Evolutionary conservation across 106 monocot species (phyloP).

Genomic region (Platanthera zijinensis): DNA sequence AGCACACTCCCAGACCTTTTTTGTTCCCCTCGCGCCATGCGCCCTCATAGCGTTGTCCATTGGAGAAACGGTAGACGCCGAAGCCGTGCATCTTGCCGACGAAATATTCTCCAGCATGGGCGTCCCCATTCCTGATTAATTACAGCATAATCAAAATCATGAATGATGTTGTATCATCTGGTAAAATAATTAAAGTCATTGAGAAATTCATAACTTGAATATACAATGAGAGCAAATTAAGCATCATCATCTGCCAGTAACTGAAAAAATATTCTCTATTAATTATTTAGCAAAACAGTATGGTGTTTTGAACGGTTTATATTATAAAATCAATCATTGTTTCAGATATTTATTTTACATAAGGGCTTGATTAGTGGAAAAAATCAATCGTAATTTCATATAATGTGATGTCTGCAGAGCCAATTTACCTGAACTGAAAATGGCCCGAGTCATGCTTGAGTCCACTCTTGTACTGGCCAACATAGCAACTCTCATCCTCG

Average conservation of each 20-base stretch:
- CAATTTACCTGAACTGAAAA: conserved; percentile 19
- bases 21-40: conserved; percentile 70
- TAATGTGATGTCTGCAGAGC: too few species aligned
- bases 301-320: not conserved
- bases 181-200: not conserved
- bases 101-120: conserved; percentile 72
- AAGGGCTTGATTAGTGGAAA: too few species aligned
- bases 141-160: not conserved
- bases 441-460: conserved; percentile 25
- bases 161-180: not conserved
- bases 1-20: conserved; percentile 63
- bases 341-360: too few species aligned
- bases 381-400: too few species aligned
- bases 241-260: too few species aligned
- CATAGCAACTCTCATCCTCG: conserved; percentile 20
- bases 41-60: conserved; percentile 63
- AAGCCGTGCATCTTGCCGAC: conserved; percentile 78
- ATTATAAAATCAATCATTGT: too few species aligned
- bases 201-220: too few species aligned
- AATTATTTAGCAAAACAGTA: not conserved
- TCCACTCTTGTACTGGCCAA: conserved; percentile 21
- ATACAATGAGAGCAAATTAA: too few species aligned
- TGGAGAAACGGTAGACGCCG: conserved; percentile 61
- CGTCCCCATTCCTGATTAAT: conserved; percentile 70
- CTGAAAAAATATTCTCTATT: not conserved